Evolutionary conservation across 1,284 basidiomycete genomes (phyloP).

Genomic region (Ceratobasidium theobromae): DNA sequence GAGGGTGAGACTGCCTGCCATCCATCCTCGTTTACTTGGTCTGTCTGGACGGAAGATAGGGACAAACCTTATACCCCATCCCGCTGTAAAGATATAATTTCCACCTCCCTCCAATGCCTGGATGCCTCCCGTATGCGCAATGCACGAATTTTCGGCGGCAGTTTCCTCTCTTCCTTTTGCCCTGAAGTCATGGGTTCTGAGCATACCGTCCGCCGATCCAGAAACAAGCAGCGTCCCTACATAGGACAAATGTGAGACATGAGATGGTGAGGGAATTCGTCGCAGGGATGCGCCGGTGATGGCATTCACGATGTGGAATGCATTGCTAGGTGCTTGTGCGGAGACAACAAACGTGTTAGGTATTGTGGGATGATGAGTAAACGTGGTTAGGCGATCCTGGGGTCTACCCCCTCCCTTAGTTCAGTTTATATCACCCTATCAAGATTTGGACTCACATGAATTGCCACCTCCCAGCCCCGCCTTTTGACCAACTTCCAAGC

Average conservation of each 20-base stretch:
- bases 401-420: constrained; percentile 39
- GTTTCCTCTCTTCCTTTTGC: constrained; percentile 55
- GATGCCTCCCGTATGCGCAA: constrained; percentile 79
- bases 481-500: constrained; percentile 74
- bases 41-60: not conserved
- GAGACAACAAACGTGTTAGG: constrained; percentile 58
- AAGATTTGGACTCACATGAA: constrained; percentile 54
- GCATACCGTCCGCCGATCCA: constrained; percentile 79
- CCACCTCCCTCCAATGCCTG: constrained; percentile 80
- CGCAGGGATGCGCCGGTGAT: constrained; percentile 70
- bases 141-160: constrained; percentile 54
- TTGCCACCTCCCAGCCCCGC: constrained; percentile 80
- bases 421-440: not conserved
- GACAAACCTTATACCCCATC: constrained; percentile 76
- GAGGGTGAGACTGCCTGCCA: constrained; percentile 80
- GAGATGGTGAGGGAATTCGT: constrained; percentile 56
- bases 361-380: constrained; percentile 47
- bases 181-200: constrained; percentile 84
- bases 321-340: constrained; percentile 52
- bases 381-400: constrained; percentile 43
- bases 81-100: constrained; percentile 81
- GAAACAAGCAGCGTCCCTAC: constrained; percentile 68
- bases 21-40: not conserved
- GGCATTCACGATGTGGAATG: constrained; percentile 71
- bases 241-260: constrained; percentile 65